These are phyloP conservation scores for Xylaria sp. DNA, from an alignment of 2,329 filamentous ascomycete genomes.

Conservation along the genomic window DNA sequence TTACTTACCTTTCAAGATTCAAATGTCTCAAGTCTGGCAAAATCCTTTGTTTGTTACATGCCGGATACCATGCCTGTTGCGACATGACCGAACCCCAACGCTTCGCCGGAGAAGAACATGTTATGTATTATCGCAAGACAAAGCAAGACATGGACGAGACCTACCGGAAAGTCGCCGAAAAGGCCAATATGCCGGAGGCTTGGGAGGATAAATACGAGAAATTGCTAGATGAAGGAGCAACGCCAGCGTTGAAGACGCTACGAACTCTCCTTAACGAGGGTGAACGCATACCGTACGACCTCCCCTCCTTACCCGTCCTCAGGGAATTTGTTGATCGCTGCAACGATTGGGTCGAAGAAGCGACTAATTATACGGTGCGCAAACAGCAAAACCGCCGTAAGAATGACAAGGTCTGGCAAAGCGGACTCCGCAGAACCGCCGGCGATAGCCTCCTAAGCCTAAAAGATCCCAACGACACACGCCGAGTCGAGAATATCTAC, in stretches of 20 bases:
- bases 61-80: constrained; percentile 84
- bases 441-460: constrained; percentile 68
- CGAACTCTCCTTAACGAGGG: constrained; percentile 89
- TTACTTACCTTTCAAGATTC: constrained; percentile 90
- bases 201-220: constrained; percentile 94
- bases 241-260: constrained; percentile 85
- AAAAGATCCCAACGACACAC: constrained; percentile 82
- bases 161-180: constrained; percentile 83
- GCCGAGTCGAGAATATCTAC: constrained; percentile 88
- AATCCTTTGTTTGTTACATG: constrained; percentile 83
- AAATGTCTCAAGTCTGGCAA: constrained; percentile 85
- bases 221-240: constrained; percentile 83
- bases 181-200: constrained; percentile 82
- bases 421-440: constrained; percentile 76
- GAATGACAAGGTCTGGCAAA: constrained; percentile 88
- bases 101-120: constrained; percentile 76
- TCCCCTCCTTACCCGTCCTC: constrained; percentile 83
- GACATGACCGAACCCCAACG: constrained; percentile 73
- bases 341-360: constrained; percentile 98
- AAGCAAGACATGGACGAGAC: constrained; percentile 74
- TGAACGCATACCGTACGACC: constrained; percentile 92
- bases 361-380: constrained; percentile 92
- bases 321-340: constrained; percentile 93
- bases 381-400: constrained; percentile 98
- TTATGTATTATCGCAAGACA: constrained; percentile 80